Evolutionary conservation across 495 filamentous ascomycete genomes (phyloP), one percentile per base, ranked within the genome.

Genomic region (Penicillium cinerascens): DNA sequence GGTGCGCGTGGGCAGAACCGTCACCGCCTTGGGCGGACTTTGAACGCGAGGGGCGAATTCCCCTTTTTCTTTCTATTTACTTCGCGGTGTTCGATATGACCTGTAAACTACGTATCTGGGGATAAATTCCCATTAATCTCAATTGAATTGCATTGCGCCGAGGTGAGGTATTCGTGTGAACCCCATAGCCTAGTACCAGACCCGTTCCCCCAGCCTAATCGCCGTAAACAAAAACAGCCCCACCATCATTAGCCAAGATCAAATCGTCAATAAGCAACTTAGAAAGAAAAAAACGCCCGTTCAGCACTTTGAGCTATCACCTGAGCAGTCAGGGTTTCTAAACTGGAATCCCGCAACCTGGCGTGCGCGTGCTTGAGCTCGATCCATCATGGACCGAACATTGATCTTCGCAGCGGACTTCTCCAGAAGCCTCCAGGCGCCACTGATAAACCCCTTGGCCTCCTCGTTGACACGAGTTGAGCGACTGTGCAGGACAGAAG

Each of bases 291-390:
- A 21, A 42, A 40, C 47, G 29, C 33, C 20, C 16, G 22, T 20
- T 39, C 45, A 44, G 42, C 40, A 48, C 26, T 25, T 43, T 25
- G 18, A 48, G 37, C 33, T 9, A 22, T 51, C 2, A 17, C 16
- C 38, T 21, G 54, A 52, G 52, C 51, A 47, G 55, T 56, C 46
- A 10, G 27, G 7, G 2, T 51, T 45, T 20, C 50, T 56, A 26
- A 51, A 47, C 41, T 53, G 56, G 27, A 60, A 54, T 43, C 53
- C 63, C 51, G 71, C 42, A 43, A 78, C 41, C 36, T 64, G 49
- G 37, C 64, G 68, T 18, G 72, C 75, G 38, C 63, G 63, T 47
- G 61, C 63, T 40, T 78, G 75, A 38, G 72, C 73, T 10, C 55
- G 71, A 47, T 61, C 64, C 62, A 63, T 60, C 61, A 72, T 48